A percentile compares a stretch with the other conserved stretches of the same genome.
Evolutionary conservation across 139 green algal genomes (phyloP).

Genomic region (Closterium sp.): DNA sequence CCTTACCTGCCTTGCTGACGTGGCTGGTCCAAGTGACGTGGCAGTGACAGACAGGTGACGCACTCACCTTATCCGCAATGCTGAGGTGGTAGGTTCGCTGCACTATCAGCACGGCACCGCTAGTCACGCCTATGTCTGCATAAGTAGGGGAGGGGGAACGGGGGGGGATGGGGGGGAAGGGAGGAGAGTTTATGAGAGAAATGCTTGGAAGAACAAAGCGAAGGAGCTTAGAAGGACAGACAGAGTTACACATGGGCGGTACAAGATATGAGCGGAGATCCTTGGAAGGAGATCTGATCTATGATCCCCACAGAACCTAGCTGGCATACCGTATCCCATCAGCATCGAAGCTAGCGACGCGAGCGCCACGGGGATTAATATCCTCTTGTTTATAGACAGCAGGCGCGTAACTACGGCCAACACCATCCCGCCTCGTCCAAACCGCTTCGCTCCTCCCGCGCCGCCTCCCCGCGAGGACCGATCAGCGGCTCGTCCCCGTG

Average conservation of each 20-base stretch:
- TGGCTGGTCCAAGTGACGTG: neutral
- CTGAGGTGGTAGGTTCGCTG: neutral
- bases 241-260: too few species aligned
- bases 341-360: neutral
- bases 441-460: neutral
- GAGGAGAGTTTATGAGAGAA: too few species aligned
- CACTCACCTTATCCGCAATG: neutral
- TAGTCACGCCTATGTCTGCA: neutral
- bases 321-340: neutral
- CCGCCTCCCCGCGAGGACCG: neutral
- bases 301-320: neutral
- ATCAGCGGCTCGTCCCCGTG: neutral
- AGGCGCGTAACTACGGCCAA: neutral
- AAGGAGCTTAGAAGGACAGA: too few species aligned
- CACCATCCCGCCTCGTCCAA: neutral
- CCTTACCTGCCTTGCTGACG: neutral
- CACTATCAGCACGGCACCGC: neutral
- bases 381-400: neutral
- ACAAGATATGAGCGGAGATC: too few species aligned
- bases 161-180: too few species aligned
- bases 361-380: neutral
- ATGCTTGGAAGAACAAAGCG: too few species aligned
- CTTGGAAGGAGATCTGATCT: too few species aligned
- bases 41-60: neutral
- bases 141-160: too few species aligned